phyloP scores from a whole-genome alignment of 306 rosid genomes.

The Acacia acuminata region DNA sequence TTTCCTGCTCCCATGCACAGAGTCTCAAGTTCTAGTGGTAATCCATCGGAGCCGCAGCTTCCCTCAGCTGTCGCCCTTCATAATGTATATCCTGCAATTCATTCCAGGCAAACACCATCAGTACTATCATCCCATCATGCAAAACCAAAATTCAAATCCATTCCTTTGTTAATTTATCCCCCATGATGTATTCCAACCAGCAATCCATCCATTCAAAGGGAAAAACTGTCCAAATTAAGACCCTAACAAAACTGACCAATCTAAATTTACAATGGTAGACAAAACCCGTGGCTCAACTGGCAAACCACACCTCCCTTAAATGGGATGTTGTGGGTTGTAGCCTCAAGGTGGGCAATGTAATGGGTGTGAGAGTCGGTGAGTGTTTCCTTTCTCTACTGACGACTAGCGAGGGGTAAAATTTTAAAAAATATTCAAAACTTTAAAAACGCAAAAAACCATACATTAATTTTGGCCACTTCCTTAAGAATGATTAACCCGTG shows the following conservation, averaged over 20 bases:
- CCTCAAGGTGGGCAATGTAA: too few relatives aligned
- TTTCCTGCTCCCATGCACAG: not conserved
- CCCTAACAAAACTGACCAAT: not conserved
- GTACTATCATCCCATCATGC: not conserved
- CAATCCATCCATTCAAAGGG: not conserved
- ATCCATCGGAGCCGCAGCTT: conserved; percentile 26
- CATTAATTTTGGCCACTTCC: not conserved
- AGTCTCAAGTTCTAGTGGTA: not conserved
- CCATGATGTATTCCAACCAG: not conserved
- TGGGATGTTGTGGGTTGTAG: too few relatives aligned
- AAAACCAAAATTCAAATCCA: not conserved
- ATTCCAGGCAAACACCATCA: conserved; percentile 26
- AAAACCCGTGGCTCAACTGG: too few relatives aligned
- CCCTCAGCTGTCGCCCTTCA: conserved; percentile 64
- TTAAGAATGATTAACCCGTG: not conserved
- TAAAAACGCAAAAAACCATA: not conserved
- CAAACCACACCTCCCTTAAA: too few relatives aligned
- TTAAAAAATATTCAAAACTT: not conserved
- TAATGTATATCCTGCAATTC: conserved; percentile 70
- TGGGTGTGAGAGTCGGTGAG: too few relatives aligned
- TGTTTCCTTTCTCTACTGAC: too few relatives aligned
- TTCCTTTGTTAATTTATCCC: not conserved
- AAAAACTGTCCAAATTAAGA: not conserved
- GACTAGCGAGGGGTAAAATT: too few relatives aligned
- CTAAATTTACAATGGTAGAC: not conserved